Base-by-base conservation (phyloP, 331 rosid species). In the Quercus lobata region DNA sequence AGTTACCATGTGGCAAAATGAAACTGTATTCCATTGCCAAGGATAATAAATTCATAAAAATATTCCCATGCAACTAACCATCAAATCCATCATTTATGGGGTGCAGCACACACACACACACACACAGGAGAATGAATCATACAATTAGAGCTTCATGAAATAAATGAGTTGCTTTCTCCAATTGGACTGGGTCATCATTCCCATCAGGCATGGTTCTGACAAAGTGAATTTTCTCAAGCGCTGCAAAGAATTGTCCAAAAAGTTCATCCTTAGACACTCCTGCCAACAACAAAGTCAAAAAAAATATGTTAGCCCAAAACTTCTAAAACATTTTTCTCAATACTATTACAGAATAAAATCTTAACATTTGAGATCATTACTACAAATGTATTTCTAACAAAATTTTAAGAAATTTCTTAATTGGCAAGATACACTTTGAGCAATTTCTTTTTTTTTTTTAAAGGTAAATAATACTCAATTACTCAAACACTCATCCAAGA, bases 251-350 rank as follows among this genome's bases (percentile, higher is more conserved):
- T 84, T 84, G 88, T 52, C 90, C 97, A 72, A 91, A 88, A 49
- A 95, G 94, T 80, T 88, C 97, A 80, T 95, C 98, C 89, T 79
- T 90, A 30, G 94, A 84, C 21, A 71, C 87, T 81, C 92, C 92
- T 84, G 86, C 79, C 73, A 86, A 62, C 77, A 55, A 32, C 49
- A 83, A 56, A 73, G 72, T 76, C 70, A 72, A 84, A 71, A 72
- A 75, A 75, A 69, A 71, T 49, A 65, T 30, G 69, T 66, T 72
- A 69, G 19, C 73, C 21, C 27, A 49, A 21, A 41, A 66, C 9
- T 63, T 56, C 25, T 52, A 4, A 54, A 54, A 79, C 27, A 81
- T 49, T 56, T 37, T 54, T 25, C 62, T 53, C 69, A 62, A 66
- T 76, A 16, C 25, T 7, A 78, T 57, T 63, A 11, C 19, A 76